phyloP scores from a whole-genome alignment of 2,329 filamentous ascomycete species.

The Penicillium sp. region DNA sequence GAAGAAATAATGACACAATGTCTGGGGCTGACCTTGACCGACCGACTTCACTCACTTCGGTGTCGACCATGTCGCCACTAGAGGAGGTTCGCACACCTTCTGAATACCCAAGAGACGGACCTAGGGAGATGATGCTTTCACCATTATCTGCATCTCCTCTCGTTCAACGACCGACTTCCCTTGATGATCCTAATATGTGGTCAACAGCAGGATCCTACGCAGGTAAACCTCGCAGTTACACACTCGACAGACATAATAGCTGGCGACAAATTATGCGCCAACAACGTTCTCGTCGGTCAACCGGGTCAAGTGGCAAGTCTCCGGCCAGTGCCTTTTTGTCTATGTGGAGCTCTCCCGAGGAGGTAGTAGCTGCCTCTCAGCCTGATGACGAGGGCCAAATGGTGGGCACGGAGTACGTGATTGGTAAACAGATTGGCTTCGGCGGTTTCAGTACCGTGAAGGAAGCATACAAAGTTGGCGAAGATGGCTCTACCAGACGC shows the following conservation, averaged over 20 bases:
- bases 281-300: slow-evolving; percentile 45
- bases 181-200: slow-evolving; percentile 41
- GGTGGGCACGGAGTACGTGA: slow-evolving; percentile 63
- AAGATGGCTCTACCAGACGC: slow-evolving; percentile 49
- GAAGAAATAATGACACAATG: slow-evolving; percentile 23
- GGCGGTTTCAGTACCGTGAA: slow-evolving; percentile 66
- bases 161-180: slow-evolving; percentile 33
- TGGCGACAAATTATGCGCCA: slow-evolving; percentile 31
- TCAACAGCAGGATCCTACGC: slow-evolving; percentile 31
- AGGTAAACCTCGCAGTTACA: slow-evolving; percentile 33
- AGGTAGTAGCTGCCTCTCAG: slow-evolving; percentile 33
- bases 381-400: slow-evolving; percentile 66
- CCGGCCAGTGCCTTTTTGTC: slow-evolving; percentile 57
- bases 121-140: slow-evolving; percentile 33
- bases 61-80: slow-evolving; percentile 40
- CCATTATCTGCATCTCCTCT: slow-evolving; percentile 37
- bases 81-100: slow-evolving; percentile 30
- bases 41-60: slow-evolving; percentile 42
- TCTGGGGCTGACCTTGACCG: slow-evolving; percentile 29
- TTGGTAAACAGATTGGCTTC: slow-evolving; percentile 62
- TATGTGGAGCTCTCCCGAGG: slow-evolving; percentile 44
- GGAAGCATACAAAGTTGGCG: slow-evolving; percentile 61
- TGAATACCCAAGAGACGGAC: slow-evolving; percentile 29
- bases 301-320: slow-evolving; percentile 50
- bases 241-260: slow-evolving; percentile 30